Base-by-base conservation (phyloP, 2,329 filamentous ascomycete genomes). In the Apiospora aurea region DNA sequence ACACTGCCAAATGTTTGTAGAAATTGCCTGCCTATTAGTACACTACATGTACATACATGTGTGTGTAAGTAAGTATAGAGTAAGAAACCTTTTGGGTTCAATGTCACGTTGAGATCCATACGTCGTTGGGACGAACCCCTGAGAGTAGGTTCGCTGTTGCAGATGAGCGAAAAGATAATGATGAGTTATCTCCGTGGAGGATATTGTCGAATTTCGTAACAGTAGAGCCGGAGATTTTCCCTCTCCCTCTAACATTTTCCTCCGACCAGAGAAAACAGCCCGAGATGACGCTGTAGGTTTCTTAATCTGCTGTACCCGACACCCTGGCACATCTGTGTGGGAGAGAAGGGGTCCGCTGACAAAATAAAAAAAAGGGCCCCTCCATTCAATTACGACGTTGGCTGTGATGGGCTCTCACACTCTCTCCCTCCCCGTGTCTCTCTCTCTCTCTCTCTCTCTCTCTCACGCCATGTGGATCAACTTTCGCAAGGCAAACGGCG, bases 401-500 rank as follows among this genome's bases (percentile, higher is more conserved):
- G 57, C 57, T 11, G 18, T 64, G 57, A 64, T 64, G 57, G 57
- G 29, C 5, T 5, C 34, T 38, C 34, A 8, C 34, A 5, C 34
- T 38, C 34, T 8, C 34, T 38, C 26, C 26, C 57, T 49, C 46
- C 8, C n/a, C n/a, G n/a, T n/a, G n/a, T n/a, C n/a, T n/a, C n/a
- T n/a, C 5, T 5, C 34, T 38, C 34, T 1, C 34, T 2, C 34
- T 38, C 34, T 8, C 34, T 38, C 26, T 3, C 57, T 49, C 46
- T 8, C 46, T n/a, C n/a, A 26, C 49, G 49, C 49, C 34, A 64
- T 38, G 57, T 64, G 57, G 57, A 64, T 38, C 57, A 41, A 34
- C 34, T 41, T 64, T 64, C 21, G 57, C 57, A 64, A n/a, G 57
- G 57, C 57, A 64, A 64, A 41, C 57, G 57, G 57, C 57, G 57